Conservation (phyloP, 768 basidiomycete species). For the Calocybe gangraenosa region DNA sequence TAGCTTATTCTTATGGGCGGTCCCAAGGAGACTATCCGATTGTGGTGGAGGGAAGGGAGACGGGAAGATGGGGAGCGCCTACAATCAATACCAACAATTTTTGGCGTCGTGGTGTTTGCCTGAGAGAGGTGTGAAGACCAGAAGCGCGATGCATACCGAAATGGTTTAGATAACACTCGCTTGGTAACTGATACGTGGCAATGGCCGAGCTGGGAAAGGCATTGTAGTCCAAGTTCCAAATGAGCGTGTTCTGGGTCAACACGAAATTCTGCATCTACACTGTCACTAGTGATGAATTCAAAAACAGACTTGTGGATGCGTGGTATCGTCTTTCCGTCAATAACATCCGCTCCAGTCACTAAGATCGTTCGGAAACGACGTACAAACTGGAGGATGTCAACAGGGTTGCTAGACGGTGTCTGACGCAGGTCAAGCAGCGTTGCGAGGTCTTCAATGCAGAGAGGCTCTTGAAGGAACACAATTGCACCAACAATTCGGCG, state of each 20-base stretch:
- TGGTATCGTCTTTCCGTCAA: slow-evolving; percentile 10
- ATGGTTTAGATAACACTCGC: background rate
- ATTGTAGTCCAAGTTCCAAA: slow-evolving; percentile 3
- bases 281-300: slow-evolving; percentile 12
- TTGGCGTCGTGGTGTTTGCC: background rate
- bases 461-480: slow-evolving; percentile 6
- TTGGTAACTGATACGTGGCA: background rate
- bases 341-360: slow-evolving; percentile 8
- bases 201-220: background rate
- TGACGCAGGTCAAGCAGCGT: slow-evolving; percentile 5
- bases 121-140: background rate
- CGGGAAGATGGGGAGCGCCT: background rate
- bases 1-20: background rate
- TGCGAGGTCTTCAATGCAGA: slow-evolving; percentile 9
- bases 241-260: background rate
- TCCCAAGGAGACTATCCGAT: background rate
- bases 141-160: slow-evolving; percentile 3
- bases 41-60: background rate
- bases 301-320: slow-evolving; percentile 16
- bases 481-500: slow-evolving; percentile 14
- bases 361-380: slow-evolving; percentile 14
- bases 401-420: background rate
- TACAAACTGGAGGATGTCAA: slow-evolving; percentile 13
- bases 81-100: background rate
- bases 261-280: background rate